These are phyloP conservation scores for Leptomonas seymouri DNA, from an alignment of 208 protist species.

Conservation along the genomic window DNA sequence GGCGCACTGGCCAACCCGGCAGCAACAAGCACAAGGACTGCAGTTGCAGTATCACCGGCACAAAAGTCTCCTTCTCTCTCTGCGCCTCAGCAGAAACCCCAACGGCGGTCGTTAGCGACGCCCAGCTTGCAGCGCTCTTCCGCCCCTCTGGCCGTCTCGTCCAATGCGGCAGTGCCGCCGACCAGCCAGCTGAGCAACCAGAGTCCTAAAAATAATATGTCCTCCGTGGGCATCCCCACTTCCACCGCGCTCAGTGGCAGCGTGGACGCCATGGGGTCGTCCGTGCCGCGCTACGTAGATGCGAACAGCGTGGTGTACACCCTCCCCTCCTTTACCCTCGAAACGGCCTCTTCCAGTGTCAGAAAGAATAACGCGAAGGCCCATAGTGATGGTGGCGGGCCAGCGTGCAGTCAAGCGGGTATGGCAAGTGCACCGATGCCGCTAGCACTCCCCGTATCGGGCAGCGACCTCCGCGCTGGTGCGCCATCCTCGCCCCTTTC, in stretches of 20 bases:
- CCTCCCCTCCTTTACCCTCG: constrained; percentile 26
- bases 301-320: constrained; percentile 49
- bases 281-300: constrained; percentile 54
- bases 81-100: background rate
- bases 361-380: too few species aligned
- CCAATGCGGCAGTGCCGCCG: background rate
- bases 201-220: background rate
- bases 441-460: constrained; percentile 16
- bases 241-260: constrained; percentile 13
- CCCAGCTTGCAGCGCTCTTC: background rate
- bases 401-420: background rate
- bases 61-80: background rate
- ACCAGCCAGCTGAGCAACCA: background rate
- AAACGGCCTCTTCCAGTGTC: constrained; percentile 3
- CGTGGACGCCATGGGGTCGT: constrained; percentile 13
- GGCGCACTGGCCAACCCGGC: background rate
- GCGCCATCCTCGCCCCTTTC: constrained; percentile 41
- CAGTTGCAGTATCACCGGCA: background rate
- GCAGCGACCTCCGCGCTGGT: constrained; percentile 28
- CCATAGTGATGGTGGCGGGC: background rate
- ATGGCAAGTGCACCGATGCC: background rate
- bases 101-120: constrained; percentile 2
- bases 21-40: background rate
- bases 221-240: constrained; percentile 5
- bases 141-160: background rate